Base-by-base conservation (phyloP, 2,329 filamentous ascomycete genomes). In the Fusarium sterilihyphosum region DNA sequence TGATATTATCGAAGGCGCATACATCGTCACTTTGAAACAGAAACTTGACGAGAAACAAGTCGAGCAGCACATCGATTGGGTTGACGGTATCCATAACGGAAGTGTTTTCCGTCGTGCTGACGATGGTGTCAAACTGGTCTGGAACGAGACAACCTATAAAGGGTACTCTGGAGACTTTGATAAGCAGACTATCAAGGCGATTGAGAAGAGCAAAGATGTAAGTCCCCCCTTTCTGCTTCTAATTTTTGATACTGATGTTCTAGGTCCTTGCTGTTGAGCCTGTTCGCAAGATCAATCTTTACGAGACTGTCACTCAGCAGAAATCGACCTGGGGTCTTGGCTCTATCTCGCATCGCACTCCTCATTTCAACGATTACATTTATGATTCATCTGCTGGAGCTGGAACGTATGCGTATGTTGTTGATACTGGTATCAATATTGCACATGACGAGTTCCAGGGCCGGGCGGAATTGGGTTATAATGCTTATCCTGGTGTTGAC, bases 401-500 rank as follows among this genome's bases (percentile, higher is more conserved):
- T 20, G 82, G 80, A 38, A 84, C 81, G 59, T 89, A 84, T 68
- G 81, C 85, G 56, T 91, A 90, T 77, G 80, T 91, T 59, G 80
- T 90, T 63, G 89, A 91, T 78, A 89, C 86, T 1, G 88, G 89
- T 43, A 85, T 90, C 60, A 82, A 83, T 47, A 83, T 80, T 26
- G 65, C 77, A 10, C 88, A 91, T 75, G 41, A 78, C 61, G 81
- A 86, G 50, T 87, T 87, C 53, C 83, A 82, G 53, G 83, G 83
- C 16, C 84, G 86, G 16, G 86, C 85, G 38, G 78, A 73, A 26
- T 81, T 79, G 40, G 83, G 83, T 8, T 81, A 79, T 65, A 85
- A 83, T 47, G 82, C 80, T 24, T 72, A 80, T 14, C 78, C 78
- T 59, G 80, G 81, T 59, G 77, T 75, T 44, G 78, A 81, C 53